These are phyloP conservation scores for Acanthamoeba sp. DNA, from an alignment of 208 protist genomes.

Conservation along the genomic window DNA sequence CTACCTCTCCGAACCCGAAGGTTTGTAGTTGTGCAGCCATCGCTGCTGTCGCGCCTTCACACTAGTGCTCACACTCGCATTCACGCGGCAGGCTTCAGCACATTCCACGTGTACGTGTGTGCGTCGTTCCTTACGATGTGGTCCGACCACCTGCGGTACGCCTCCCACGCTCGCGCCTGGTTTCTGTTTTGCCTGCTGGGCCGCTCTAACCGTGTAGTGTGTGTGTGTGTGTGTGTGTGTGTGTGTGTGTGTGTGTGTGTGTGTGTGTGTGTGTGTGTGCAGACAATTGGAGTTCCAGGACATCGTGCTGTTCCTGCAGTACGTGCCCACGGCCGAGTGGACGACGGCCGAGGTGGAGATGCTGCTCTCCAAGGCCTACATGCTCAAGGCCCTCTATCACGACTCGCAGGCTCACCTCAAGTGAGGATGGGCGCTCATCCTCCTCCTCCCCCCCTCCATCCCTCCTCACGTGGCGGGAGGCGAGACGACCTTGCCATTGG, in stretches of 20 bases:
- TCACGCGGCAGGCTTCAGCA: slow-evolving; percentile 73
- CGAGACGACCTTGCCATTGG: background rate
- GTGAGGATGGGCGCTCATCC: background rate
- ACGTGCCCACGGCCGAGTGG: slow-evolving; percentile 89
- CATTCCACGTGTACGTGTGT: slow-evolving; percentile 92
- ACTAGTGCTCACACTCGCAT: background rate
- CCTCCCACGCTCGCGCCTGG: too few relatives aligned
- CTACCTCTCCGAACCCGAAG: slow-evolving; percentile 84
- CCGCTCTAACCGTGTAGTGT: background rate
- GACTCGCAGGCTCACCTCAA: slow-evolving; percentile 71
- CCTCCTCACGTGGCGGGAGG: too few relatives aligned
- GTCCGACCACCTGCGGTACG: slow-evolving; percentile 77
- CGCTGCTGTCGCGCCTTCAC: background rate
- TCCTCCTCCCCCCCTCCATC: background rate
- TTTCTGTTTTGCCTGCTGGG: too few relatives aligned
- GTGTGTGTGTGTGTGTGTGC: background rate
- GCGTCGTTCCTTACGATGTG: slow-evolving; percentile 88
- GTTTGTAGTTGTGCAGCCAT: background rate
- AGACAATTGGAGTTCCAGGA: slow-evolving; percentile 84
- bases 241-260: background rate
- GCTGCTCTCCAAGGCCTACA: slow-evolving; percentile 86
- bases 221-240: background rate
- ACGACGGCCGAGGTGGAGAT: slow-evolving; percentile 85
- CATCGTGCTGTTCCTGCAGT: slow-evolving; percentile 89
- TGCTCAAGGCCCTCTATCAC: slow-evolving; percentile 64